Percentiles rank a stretch among this genome's conserved stretches.
phyloP scores from a whole-genome alignment of 1,284 basidiomycete species.

The Tilletiopsis washingtonensis region DNA sequence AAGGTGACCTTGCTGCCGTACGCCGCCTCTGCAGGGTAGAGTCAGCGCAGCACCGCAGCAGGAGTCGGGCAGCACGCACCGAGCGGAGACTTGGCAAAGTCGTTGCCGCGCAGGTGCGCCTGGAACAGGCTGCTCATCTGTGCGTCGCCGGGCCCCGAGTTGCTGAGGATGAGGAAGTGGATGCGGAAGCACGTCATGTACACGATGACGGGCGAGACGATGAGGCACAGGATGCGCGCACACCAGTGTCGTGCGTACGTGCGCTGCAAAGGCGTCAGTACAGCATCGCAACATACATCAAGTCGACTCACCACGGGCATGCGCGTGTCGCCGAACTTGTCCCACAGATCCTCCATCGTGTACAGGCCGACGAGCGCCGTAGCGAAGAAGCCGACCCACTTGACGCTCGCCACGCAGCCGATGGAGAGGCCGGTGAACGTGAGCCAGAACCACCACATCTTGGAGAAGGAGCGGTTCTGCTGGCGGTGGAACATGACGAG shows the following conservation, averaged over 20 bases:
- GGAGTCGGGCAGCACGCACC: neutral
- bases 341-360: constrained; percentile 96
- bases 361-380: constrained; percentile 90
- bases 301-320: too few species aligned
- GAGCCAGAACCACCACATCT: constrained; percentile 97
- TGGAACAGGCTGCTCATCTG: constrained; percentile 99
- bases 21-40: constrained; percentile 59
- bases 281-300: too few species aligned
- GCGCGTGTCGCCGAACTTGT: constrained; percentile 89
- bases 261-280: too few species aligned
- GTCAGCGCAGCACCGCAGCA: neutral
- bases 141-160: constrained; percentile 88
- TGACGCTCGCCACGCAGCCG: constrained; percentile 91
- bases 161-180: constrained; percentile 88
- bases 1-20: constrained; percentile 84
- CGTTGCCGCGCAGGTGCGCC: constrained; percentile 88
- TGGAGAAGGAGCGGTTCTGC: constrained; percentile 82
- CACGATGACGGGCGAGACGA: constrained; percentile 78
- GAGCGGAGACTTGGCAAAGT: constrained; percentile 59
- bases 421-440: constrained; percentile 82
- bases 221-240: constrained; percentile 76
- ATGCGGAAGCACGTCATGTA: constrained; percentile 93
- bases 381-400: constrained; percentile 92
- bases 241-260: constrained; percentile 87
- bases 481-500: constrained; percentile 94